phyloP scores from a whole-genome alignment of 305 asterid genomes.

The Fraxinus sp. region DNA sequence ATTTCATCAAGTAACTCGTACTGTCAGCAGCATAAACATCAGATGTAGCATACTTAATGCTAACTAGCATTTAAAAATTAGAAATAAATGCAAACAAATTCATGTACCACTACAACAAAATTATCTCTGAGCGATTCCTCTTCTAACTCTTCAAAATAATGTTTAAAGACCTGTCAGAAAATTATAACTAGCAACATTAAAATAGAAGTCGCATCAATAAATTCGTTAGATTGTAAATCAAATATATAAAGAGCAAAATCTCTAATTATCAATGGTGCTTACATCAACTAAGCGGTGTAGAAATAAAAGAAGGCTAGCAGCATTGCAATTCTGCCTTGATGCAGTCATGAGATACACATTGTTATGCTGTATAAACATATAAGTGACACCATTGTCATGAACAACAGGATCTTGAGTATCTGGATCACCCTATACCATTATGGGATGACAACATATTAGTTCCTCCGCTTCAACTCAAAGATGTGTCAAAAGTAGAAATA shows the following conservation, averaged over 20 bases:
- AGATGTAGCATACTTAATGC: constrained; percentile 7
- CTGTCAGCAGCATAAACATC: constrained; percentile 40
- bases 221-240: constrained; percentile 1
- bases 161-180: constrained; percentile 75
- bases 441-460: constrained; percentile 21
- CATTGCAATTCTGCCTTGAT: constrained; percentile 91
- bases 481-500: background rate
- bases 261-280: constrained; percentile 44
- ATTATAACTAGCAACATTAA: constrained; percentile 13
- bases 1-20: constrained; percentile 95
- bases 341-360: constrained; percentile 93
- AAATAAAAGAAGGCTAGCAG: constrained; percentile 86
- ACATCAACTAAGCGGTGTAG: constrained; percentile 93
- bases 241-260: constrained; percentile 12
- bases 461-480: constrained; percentile 18
- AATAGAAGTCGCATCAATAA: constrained; percentile 17
- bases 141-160: constrained; percentile 88
- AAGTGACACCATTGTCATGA: constrained; percentile 77
- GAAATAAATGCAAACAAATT: constrained; percentile 22
- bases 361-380: constrained; percentile 93
- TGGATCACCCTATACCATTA: constrained; percentile 66
- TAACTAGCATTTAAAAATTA: constrained; percentile 1
- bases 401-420: constrained; percentile 89
- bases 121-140: constrained; percentile 97
- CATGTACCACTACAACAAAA: constrained; percentile 90